Evolutionary conservation across 2,329 filamentous ascomycete species (phyloP).

Genomic region (Coniella vitis): DNA sequence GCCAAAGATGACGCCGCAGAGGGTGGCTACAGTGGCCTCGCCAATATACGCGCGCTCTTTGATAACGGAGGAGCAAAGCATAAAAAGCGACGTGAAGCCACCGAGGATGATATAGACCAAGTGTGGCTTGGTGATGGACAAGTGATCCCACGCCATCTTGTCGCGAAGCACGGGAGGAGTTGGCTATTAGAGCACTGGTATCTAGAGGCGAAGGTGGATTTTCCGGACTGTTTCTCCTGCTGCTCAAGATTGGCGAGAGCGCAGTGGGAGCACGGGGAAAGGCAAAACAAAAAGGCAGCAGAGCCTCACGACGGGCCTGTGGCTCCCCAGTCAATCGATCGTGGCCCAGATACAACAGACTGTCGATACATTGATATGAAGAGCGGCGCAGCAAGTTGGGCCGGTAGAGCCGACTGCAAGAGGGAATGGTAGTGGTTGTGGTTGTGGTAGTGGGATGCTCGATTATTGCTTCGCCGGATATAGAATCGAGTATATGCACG

Average conservation of each 20-base stretch:
- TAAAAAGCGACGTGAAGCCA: conserved; percentile 95
- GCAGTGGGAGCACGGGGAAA: neutral
- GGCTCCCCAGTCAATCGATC: conserved; percentile 23
- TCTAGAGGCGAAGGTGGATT: neutral
- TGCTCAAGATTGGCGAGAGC: no score
- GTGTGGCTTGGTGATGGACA: conserved; percentile 87
- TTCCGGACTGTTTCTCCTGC: no score
- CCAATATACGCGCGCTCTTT: conserved; percentile 99
- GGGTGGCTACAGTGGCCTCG: conserved; percentile 88
- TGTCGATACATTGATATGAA: conserved; percentile 20
- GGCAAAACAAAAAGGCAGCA: neutral
- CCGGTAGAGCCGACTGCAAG: conserved; percentile 1
- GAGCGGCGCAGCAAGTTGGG: neutral
- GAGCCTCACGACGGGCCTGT: conserved; percentile 8
- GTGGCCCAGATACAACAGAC: conserved; percentile 14
- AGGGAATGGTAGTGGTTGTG: no score
- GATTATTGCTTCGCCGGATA: no score
- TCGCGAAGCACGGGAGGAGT: neutral
- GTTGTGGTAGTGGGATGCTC: no score
- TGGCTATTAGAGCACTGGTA: neutral
- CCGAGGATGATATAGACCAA: conserved; percentile 97
- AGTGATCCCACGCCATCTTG: conserved; percentile 70
- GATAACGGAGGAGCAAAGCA: conserved; percentile 95
- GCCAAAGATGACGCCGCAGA: conserved; percentile 84
- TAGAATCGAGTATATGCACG: no score